A percentile compares a stretch with the other conserved stretches of the same genome.
Conservation (phyloP, 768 basidiomycete genomes). For the Podaxis rugospora region DNA sequence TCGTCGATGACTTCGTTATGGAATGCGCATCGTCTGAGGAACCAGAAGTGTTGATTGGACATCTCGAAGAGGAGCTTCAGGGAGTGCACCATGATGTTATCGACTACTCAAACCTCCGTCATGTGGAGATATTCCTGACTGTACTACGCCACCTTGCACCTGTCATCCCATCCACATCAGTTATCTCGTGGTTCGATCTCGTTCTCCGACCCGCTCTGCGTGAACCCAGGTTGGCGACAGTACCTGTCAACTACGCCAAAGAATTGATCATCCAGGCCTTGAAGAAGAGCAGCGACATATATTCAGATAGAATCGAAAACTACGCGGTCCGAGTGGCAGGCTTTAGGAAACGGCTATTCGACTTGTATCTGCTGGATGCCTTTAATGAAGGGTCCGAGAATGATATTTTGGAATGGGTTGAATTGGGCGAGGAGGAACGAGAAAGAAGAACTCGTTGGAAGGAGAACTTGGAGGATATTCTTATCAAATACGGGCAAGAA, state of each 20-base stretch:
- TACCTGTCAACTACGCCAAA: slow-evolving; percentile 61
- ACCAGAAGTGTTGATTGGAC: slow-evolving; percentile 35
- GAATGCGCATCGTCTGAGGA: slow-evolving; percentile 46
- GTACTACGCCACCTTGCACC: slow-evolving; percentile 61
- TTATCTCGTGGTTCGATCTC: slow-evolving; percentile 84
- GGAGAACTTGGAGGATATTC: slow-evolving; percentile 69
- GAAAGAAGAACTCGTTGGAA: slow-evolving; percentile 67
- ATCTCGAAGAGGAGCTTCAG: slow-evolving; percentile 67
- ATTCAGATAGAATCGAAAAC: slow-evolving; percentile 22
- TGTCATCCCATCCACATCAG: slow-evolving; percentile 56
- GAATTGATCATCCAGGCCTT: slow-evolving; percentile 66
- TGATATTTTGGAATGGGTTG: slow-evolving; percentile 74
- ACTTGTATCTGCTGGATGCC: slow-evolving; percentile 74
- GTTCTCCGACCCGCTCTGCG: slow-evolving; percentile 74
- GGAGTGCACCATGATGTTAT: slow-evolving; percentile 56
- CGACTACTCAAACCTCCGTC: slow-evolving; percentile 57
- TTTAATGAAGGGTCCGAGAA: slow-evolving; percentile 70
- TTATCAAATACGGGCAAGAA: slow-evolving; percentile 60
- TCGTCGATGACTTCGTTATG: slow-evolving; percentile 53
- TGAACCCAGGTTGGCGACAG: slow-evolving; percentile 60
- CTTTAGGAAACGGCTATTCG: slow-evolving; percentile 66
- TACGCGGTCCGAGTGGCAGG: slow-evolving; percentile 47
- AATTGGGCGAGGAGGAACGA: slow-evolving; percentile 57
- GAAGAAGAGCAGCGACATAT: slow-evolving; percentile 33
- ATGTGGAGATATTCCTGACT: slow-evolving; percentile 64